Evolutionary conservation across 139 green algal genomes (phyloP), one percentile per base, ranked within the genome.

Genomic region (Ettlia oleoabundans): DNA sequence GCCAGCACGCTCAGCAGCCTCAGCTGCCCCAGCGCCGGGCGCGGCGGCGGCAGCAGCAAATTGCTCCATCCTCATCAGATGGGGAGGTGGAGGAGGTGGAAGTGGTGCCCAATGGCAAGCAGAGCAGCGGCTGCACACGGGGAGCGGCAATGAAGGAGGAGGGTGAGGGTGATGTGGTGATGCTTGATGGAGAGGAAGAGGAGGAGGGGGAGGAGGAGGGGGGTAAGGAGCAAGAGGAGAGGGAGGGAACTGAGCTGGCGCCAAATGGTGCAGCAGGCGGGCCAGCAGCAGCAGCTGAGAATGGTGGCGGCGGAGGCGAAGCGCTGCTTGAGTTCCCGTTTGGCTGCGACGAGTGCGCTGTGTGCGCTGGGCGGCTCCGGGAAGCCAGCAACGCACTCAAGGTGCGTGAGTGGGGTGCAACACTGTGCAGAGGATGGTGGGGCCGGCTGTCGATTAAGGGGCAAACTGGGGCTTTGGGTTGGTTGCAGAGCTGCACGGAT

Each of bases 311-410:
- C 30, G 5, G n/a, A 10, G 30, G 26, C n/a, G 58, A 37, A 1
- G 35, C 47, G 3, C 55, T 87, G 26, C 47, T n/a, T 1, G 75
- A 78, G 43, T 89, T 89, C n/a, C 38, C 74, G 0, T 53, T 65
- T 21, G 69, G 77, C 38, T 67, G 63, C 6, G 24, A 77, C 5
- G 84, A 86, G 62, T 91, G 85, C 52, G 40, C 43, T 40, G 30
- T 64, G 4, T 90, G 87, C 62, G 32, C 72, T 0, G 68, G 33
- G 15, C 32, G 87, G 33, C 63, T 88, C 21, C n/a, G 53, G 18
- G 42, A 68, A 73, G 81, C 51, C 63, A 61, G 53, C 51, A 51
- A 52, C 5, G 73, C 28, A 26, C 73, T 80, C 24, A 80, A 65
- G 26, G 73, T 80, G 53, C 1, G 73, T 42, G n/a, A 24, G 47